Evolutionary conservation across 176 grass and related monocot genomes (phyloP), one percentile per base, ranked within the genome.

Genomic region (Musa troglodytarum): DNA sequence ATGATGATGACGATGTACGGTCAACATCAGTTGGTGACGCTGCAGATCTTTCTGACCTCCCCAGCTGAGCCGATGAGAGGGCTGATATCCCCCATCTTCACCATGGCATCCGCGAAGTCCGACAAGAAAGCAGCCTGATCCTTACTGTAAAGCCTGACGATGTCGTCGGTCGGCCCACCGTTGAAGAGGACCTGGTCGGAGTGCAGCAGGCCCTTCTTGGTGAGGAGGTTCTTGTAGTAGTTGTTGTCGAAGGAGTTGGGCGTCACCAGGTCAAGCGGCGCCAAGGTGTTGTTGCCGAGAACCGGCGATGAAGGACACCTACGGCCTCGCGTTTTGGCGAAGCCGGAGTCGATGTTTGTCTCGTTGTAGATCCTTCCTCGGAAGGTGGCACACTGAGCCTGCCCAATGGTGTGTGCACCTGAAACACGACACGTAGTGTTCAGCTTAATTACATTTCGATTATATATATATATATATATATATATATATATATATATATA

Each of bases 21-120:
- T 43, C 4, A 0, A 6, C 7, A 51, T 71, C 14, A 52, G n/a
- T 71, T 71, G 7, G 50, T n/a, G 16, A 6, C 49, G 43, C 68
- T 20, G 43, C 68, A 52, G 9, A 71, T 17, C 68, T 71, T 52
- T 34, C 68, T 71, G 68, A 71, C n/a, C 68, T 71, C 68, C 16
- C 68, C 68, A 13, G 68, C 68, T 6, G 68, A 50, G 68, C 68
- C 68, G 1, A 19, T 25, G 62, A 65, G 62, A 10, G n/a, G 62
- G 19, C n/a, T 11, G 62, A 65, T 65, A 10, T 65, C 62, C 19
- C 62, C 62, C 19, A 61, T 61, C 57, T 61, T 61, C 5, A 61
- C 57, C 57, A 61, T 68, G 66, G 28, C 66, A 16, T 11, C 68
- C 0, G 49, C 68, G n/a, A 71, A 71, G 17, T 71, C 68, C 34